Percentiles rank a stretch among this genome's conserved stretches.
Evolutionary conservation across 352 stramenopile species (phyloP).

Genomic region (Globisporangium cylindrosporum): DNA sequence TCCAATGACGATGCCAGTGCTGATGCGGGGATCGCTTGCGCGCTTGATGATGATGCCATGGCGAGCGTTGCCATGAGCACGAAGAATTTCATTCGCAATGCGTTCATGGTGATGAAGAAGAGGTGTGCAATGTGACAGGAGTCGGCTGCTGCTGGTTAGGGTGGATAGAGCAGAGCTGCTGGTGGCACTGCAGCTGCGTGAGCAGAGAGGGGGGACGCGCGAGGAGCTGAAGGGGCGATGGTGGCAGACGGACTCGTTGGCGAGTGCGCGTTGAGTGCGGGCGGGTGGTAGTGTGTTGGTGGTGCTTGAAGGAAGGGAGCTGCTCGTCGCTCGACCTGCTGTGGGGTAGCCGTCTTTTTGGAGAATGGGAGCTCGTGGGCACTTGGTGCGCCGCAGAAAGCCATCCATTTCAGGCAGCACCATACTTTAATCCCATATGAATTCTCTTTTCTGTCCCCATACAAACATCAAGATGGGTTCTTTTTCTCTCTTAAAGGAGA

Average conservation of each 20-base stretch:
- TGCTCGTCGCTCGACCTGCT: conserved; percentile 6
- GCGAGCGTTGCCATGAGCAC: conserved; percentile 5
- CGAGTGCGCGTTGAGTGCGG: neutral
- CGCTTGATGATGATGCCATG: neutral
- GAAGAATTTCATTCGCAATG: neutral
- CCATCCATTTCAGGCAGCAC: neutral
- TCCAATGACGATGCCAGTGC: neutral
- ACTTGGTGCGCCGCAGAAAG: neutral
- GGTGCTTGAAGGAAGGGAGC: neutral
- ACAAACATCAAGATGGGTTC: conserved; percentile 13
- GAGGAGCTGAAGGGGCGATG: conserved; percentile 6
- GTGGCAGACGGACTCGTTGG: conserved; percentile 3
- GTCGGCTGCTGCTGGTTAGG: neutral
- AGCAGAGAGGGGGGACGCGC: neutral
- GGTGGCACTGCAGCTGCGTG: conserved; percentile 13
- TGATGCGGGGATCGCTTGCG: neutral
- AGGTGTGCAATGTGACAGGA: neutral
- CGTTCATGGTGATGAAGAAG: neutral
- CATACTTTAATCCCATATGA: conserved; percentile 9
- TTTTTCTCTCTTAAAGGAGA: conserved; percentile 11
- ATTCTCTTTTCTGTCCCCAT: conserved; percentile 6
- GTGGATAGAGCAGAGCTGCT: conserved; percentile 10
- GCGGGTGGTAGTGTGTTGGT: neutral
- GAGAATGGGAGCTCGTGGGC: conserved; percentile 1
- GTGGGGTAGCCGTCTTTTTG: conserved; percentile 9